Conservation (phyloP, 257 asterid species). For the Eucommia ulmoides region DNA sequence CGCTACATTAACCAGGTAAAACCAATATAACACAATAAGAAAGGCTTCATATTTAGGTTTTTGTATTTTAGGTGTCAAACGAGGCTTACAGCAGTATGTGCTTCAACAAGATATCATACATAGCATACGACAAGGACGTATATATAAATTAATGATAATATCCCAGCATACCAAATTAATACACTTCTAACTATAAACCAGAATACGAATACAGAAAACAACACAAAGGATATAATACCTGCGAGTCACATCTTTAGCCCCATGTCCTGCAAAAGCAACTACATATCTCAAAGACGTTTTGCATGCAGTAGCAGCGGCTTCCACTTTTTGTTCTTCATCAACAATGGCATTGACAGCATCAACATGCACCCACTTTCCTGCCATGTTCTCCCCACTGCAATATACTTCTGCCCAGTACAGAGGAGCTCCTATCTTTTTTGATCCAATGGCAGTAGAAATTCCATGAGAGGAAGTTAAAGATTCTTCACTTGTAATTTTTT, state of each 20-base stretch:
- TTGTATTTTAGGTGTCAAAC: no score
- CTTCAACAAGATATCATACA: no score
- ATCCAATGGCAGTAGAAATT: slow-evolving; percentile 83
- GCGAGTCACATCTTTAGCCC: slow-evolving; percentile 99
- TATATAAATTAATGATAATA: no score
- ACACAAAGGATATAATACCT: slow-evolving; percentile 39
- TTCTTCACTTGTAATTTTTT: slow-evolving; percentile 38
- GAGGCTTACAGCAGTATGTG: no score
- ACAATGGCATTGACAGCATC: slow-evolving; percentile 71
- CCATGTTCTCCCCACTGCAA: slow-evolving; percentile 72
- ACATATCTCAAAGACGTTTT: slow-evolving; percentile 74
- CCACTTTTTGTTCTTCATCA: slow-evolving; percentile 85
- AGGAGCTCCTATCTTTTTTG: slow-evolving; percentile 87
- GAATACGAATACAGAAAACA: slow-evolving; percentile 10
- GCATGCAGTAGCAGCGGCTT: slow-evolving; percentile 95
- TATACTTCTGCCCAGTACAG: slow-evolving; percentile 94
- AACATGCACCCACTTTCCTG: slow-evolving; percentile 94
- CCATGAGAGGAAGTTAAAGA: slow-evolving; percentile 35
- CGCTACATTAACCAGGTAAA: no score
- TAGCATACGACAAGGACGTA: no score
- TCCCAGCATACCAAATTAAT: no score
- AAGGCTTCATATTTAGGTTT: no score
- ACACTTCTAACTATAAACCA: slow-evolving; percentile 4
- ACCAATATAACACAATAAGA: no score
- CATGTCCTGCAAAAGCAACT: slow-evolving; percentile 88